Evolutionary conservation across 2,329 filamentous ascomycete species (phyloP), one percentile per base, ranked within the genome.

Genomic region (Magnaporthiopsis rhizophila): DNA sequence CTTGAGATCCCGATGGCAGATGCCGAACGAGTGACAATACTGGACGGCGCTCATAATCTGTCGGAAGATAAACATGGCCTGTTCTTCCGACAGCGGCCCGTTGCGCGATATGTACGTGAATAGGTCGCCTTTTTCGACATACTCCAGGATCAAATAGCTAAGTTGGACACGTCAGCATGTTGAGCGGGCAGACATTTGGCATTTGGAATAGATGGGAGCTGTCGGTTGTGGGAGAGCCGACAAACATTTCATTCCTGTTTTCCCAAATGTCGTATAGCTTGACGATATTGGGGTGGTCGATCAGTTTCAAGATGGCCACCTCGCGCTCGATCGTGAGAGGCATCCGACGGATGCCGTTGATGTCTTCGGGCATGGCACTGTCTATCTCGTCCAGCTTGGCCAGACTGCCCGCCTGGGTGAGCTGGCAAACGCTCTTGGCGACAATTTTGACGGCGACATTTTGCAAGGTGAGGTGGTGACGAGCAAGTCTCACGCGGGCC

Each of bases 221-320:
- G 15, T 13, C 21, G 18, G 58, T 34, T n/a, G 58, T 34, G 26
- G 26, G 21, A 21, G 32, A 36, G 58, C 26, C 9, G 18, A 59
- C 90, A 79, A 81, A 97, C 91, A 99, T 88, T 76, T 99, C 93
- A 65, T 92, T 90, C 28, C 91, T 85, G 73, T 97, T 98, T 78
- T 99, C 95, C 94, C 94, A 99, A 36, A 99, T 94, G 77, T 99
- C 95, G 73, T 94, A 95, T 12, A 99, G 79, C 69, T 90, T 91
- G 75, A 97, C 93, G 71, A 98, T 94, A 74, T 98, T 95, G 7
- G 89, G 91, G 76, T 99, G 95, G 71, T 97, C 89, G 66, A 98
- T 91, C 65, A 98, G 83, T 78, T 97, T 98, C 84, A 99, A 92
- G 70, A 99, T 96, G 38, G 94, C 92, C 57, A 99, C 93, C 74